Evolutionary conservation across 331 rosid species (phyloP).

Genomic region (Acacia pycnantha): DNA sequence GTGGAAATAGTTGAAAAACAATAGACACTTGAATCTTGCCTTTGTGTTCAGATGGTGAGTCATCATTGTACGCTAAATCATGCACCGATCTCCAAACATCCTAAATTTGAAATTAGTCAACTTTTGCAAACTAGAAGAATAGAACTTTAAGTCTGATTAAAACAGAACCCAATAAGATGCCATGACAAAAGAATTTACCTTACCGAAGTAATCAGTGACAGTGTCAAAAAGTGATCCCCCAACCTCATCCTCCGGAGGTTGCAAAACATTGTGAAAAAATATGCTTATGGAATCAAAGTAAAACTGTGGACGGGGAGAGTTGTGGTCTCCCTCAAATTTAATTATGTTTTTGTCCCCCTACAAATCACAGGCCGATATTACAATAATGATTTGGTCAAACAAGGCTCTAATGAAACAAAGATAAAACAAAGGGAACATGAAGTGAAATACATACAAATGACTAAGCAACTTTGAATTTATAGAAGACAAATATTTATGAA

Average conservation of each 20-base stretch:
- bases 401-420: background rate
- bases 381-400: background rate
- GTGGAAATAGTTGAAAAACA: constrained; percentile 24
- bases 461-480: background rate
- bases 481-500: background rate
- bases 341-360: constrained; percentile 92
- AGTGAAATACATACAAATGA: constrained; percentile 19
- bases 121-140: constrained; percentile 12
- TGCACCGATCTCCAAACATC: constrained; percentile 70
- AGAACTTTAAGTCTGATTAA: constrained; percentile 27
- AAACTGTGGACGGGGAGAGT: constrained; percentile 93
- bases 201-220: constrained; percentile 61
- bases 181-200: constrained; percentile 59
- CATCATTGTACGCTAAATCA: constrained; percentile 43
- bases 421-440: constrained; percentile 9
- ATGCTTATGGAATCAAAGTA: constrained; percentile 88
- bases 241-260: constrained; percentile 91
- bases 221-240: constrained; percentile 70
- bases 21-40: constrained; percentile 48
- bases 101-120: constrained; percentile 45
- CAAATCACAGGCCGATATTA: constrained; percentile 37
- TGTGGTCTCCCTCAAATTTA: constrained; percentile 98
- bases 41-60: constrained; percentile 55
- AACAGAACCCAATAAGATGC: constrained; percentile 32
- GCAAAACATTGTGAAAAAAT: constrained; percentile 85